Base-by-base conservation (phyloP, 179 eudicot genomes). In the Silene vulgaris region DNA sequence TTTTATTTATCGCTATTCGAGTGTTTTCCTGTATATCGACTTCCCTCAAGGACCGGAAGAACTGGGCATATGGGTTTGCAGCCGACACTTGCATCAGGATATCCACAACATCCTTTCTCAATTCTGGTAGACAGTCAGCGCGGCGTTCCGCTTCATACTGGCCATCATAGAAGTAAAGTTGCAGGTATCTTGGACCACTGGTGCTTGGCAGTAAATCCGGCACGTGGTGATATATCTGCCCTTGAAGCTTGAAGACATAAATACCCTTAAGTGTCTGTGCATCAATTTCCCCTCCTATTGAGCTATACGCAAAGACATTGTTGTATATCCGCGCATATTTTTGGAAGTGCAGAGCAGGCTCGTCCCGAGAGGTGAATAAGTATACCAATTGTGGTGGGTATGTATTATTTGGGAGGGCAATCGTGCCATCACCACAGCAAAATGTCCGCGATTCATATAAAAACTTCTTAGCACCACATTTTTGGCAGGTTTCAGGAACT, bases 91-190 rank as follows among this genome's bases (percentile, higher is more conserved):
- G 3, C 59, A 52, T 52, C 0, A 72, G 13, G n/a, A 5, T 57
- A 17, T 0, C 5, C 3, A 72, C 19, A 1, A 72, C 30, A 23
- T 8, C 14, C 5, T 0, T 1, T 17, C 26, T 26, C 4, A 52
- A 0, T 13, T 72, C 50, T 5, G 50, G 13, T 16, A 72, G 54
- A 2, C 14, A 0, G 0, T 16, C 16, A 1, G 17, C 0, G 2
- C 29, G 45, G 0, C 16, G 29, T 3, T 30, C 23, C 1, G 21
- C 3, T 26, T 71, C 61, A 13, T 71, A 37, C 16, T 50, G 40
- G 4, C n/a, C 74, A 48, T 57, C 75, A 17, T 72, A 72, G 8
- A 73, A 73, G 3, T 72, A 72, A 0, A 72, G 21, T n/a, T 56
- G 48, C 2, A 29, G 20, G 16, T 48, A 71, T n/a, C 16, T 12